These are phyloP conservation scores for Neonectria neomacrospora DNA, from an alignment of 2,329 filamentous ascomycete species.

Conservation along the genomic window DNA sequence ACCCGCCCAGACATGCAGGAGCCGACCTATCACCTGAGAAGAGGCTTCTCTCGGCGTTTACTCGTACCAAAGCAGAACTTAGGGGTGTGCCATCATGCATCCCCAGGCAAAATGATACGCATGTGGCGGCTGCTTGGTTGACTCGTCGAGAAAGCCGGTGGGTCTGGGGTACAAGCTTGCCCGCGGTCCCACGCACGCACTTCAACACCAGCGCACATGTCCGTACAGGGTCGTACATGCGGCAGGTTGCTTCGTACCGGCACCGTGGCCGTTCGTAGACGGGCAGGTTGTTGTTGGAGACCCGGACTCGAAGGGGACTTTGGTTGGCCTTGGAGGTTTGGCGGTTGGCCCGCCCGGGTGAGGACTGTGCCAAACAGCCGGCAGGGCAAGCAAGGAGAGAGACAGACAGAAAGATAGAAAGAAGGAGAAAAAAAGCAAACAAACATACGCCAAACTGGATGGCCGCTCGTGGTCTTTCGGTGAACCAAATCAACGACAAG, in stretches of 20 bases:
- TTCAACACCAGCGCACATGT: not conserved
- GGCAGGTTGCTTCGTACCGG: not conserved
- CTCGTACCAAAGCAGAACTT: not conserved
- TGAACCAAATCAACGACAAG: not conserved
- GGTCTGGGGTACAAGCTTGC: slow-evolving; percentile 9
- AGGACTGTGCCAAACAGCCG: not conserved
- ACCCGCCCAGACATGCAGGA: not conserved
- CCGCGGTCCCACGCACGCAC: slow-evolving; percentile 2
- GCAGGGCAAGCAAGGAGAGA: not conserved
- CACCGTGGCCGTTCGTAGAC: not conserved
- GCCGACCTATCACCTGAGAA: not conserved
- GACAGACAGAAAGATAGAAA: not conserved
- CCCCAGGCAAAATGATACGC: slow-evolving; percentile 4
- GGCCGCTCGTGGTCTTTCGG: not conserved
- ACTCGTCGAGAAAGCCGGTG: not conserved
- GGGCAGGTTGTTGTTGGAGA: not conserved
- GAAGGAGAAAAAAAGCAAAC: not conserved
- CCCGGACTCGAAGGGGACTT: not conserved
- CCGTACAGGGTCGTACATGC: not conserved
- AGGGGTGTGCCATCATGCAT: not conserved
- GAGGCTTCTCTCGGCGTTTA: not conserved
- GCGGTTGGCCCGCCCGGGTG: not conserved
- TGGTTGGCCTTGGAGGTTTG: not conserved
- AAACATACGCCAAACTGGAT: not conserved
- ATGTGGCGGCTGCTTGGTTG: slow-evolving; percentile 1